Conservation (phyloP, 2,329 filamentous ascomycete genomes). For the Monilinia polystroma region DNA sequence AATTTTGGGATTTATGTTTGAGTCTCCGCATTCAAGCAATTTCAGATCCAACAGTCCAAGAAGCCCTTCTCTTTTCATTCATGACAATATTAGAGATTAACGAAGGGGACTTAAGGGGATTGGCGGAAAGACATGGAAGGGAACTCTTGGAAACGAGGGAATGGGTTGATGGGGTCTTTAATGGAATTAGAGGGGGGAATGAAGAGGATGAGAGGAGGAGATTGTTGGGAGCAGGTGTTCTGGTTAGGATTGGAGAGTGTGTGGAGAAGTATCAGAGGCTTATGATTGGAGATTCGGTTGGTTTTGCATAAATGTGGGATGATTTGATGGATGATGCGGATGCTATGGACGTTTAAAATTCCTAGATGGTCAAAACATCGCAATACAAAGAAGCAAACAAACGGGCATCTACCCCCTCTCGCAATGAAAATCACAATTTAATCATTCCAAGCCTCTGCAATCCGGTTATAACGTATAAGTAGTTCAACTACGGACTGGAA, state of each 20-base stretch:
- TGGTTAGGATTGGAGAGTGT: constrained; percentile 77
- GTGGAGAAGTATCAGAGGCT: constrained; percentile 78
- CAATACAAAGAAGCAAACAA: neutral
- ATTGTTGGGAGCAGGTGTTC: constrained; percentile 72
- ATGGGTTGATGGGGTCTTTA: constrained; percentile 80
- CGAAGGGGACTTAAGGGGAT: constrained; percentile 59
- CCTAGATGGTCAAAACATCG: neutral
- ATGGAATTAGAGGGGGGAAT: constrained; percentile 46
- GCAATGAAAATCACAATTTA: no score
- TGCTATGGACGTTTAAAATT: neutral
- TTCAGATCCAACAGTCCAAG: constrained; percentile 65
- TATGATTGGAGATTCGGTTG: constrained; percentile 65
- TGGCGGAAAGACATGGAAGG: constrained; percentile 72
- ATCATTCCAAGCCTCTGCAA: no score
- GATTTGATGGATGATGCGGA: no score
- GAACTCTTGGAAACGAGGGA: constrained; percentile 83
- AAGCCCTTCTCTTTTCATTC: constrained; percentile 75
- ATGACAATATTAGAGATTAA: constrained; percentile 82
- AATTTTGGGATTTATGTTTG: constrained; percentile 82
- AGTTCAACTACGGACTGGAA: no score
- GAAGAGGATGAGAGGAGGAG: constrained; percentile 77
- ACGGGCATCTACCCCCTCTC: neutral
- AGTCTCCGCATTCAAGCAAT: constrained; percentile 59
- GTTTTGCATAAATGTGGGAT: neutral
- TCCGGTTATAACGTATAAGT: no score